Percentiles rank a stretch among this genome's conserved stretches.
Evolutionary conservation across 331 rosid species (phyloP).

Genomic region (Quercus lobata): DNA sequence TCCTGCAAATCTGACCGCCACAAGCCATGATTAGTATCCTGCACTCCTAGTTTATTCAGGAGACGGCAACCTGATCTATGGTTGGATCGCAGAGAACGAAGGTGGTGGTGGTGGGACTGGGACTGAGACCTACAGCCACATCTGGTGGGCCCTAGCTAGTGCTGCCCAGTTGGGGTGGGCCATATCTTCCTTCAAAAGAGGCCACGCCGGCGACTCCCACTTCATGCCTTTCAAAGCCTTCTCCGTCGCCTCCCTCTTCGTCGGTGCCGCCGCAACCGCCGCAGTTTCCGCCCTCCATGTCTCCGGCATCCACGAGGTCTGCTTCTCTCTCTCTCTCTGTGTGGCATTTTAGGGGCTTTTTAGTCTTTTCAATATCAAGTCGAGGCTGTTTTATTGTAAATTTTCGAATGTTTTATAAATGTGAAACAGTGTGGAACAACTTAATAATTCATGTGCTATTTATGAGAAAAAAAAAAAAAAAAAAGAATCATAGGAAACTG

Average conservation of each 20-base stretch:
- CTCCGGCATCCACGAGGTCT: slow-evolving; percentile 61
- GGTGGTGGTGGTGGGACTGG: no score
- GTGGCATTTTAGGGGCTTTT: neutral
- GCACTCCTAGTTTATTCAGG: no score
- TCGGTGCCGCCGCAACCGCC: slow-evolving; percentile 66
- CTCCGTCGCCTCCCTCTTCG: slow-evolving; percentile 78
- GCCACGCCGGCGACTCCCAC: slow-evolving; percentile 46
- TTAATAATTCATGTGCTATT: no score
- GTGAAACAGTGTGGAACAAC: no score
- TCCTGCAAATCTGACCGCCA: no score
- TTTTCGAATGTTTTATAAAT: no score
- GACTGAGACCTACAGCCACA: slow-evolving; percentile 14
- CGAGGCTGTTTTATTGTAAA: no score
- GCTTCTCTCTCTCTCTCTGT: neutral
- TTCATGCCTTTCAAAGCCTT: slow-evolving; percentile 82
- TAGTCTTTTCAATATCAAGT: neutral
- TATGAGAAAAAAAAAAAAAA: no score
- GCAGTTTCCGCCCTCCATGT: slow-evolving; percentile 47
- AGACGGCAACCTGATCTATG: no score
- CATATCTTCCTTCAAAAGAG: slow-evolving; percentile 37
- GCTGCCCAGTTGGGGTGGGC: slow-evolving; percentile 67
- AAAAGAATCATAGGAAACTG: no score
- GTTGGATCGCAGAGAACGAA: no score
- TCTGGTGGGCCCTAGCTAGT: slow-evolving; percentile 72
- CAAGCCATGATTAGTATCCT: no score